phyloP scores from a whole-genome alignment of 2,329 filamentous ascomycete genomes.

The Grosmannia huntii region DNA sequence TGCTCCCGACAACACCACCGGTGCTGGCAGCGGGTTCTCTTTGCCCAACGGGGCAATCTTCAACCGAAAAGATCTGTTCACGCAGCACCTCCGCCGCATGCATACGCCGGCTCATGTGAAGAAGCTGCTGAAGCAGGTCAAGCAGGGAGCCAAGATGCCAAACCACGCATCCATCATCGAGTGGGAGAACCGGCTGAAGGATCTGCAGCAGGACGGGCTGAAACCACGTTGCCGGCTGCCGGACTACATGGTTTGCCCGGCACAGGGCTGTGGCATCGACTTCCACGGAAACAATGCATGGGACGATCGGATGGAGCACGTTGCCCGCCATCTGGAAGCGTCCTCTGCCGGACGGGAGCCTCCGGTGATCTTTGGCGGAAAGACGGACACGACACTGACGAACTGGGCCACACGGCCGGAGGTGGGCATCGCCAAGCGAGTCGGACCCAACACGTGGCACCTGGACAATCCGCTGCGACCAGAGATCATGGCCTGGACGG shows the following conservation, averaged over 20 bases:
- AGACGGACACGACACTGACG: constrained; percentile 24
- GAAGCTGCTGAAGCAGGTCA: constrained; percentile 19
- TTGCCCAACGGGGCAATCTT: constrained; percentile 52
- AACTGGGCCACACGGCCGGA: constrained; percentile 25
- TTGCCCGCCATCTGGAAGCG: constrained; percentile 65
- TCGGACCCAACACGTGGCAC: constrained; percentile 10
- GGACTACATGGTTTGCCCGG: constrained; percentile 45
- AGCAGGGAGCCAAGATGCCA: constrained; percentile 23
- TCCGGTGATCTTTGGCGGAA: constrained; percentile 25
- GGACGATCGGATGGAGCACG: constrained; percentile 79
- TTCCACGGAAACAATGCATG: constrained; percentile 57
- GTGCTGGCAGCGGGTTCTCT: constrained; percentile 5
- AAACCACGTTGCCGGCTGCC: constrained; percentile 51
- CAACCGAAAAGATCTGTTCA: constrained; percentile 87
- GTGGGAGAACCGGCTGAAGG: constrained; percentile 41
- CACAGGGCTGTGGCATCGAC: constrained; percentile 39
- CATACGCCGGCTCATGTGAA: constrained; percentile 43
- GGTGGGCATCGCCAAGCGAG: constrained; percentile 24
- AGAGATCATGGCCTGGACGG: constrained; percentile 10
- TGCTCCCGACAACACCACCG: background rate
- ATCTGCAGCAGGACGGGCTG: constrained; percentile 46
- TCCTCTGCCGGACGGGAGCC: constrained; percentile 22
- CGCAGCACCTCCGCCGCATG: constrained; percentile 79
- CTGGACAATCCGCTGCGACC: constrained; percentile 15
- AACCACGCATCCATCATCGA: constrained; percentile 14